Conservation (phyloP, 176 grass and related monocot genomes). For the Carex parvula region DNA sequence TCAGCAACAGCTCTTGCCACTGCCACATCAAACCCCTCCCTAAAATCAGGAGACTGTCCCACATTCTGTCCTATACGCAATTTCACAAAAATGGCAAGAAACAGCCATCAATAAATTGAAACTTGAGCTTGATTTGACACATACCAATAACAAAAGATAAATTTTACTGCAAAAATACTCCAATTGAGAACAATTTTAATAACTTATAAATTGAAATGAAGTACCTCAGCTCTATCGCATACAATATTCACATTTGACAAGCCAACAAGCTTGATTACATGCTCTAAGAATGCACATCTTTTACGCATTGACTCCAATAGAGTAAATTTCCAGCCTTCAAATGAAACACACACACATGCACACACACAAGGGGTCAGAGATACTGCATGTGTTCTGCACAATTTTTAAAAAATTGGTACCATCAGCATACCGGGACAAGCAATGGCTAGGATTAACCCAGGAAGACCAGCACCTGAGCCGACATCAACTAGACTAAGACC, state of each 20-base stretch:
- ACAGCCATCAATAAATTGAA: not conserved
- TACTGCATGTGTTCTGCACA: not conserved
- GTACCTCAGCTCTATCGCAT: slow-evolving; percentile 86
- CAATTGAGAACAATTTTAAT: not conserved
- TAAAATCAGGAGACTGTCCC: slow-evolving; percentile 60
- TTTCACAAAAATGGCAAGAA: slow-evolving; percentile 28
- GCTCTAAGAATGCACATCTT: slow-evolving; percentile 68
- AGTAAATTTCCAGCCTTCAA: slow-evolving; percentile 73
- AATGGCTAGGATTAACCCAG: slow-evolving; percentile 66
- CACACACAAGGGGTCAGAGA: not conserved
- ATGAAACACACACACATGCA: slow-evolving; percentile 19
- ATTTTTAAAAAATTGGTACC: not conserved
- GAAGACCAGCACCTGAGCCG: slow-evolving; percentile 68
- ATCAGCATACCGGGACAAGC: slow-evolving; percentile 51
- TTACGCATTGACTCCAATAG: slow-evolving; percentile 77
- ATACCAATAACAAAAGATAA: not conserved
- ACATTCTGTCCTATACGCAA: slow-evolving; percentile 82
- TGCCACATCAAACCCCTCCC: slow-evolving; percentile 77
- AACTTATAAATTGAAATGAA: not conserved
- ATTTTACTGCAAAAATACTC: not conserved
- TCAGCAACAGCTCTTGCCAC: slow-evolving; percentile 87
- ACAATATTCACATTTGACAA: slow-evolving; percentile 77
- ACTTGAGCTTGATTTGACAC: not conserved
- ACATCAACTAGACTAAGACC: slow-evolving; percentile 63
- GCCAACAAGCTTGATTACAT: slow-evolving; percentile 44